phyloP scores from a whole-genome alignment of 1,284 basidiomycete genomes.

The Marasmius tenuissimus region DNA sequence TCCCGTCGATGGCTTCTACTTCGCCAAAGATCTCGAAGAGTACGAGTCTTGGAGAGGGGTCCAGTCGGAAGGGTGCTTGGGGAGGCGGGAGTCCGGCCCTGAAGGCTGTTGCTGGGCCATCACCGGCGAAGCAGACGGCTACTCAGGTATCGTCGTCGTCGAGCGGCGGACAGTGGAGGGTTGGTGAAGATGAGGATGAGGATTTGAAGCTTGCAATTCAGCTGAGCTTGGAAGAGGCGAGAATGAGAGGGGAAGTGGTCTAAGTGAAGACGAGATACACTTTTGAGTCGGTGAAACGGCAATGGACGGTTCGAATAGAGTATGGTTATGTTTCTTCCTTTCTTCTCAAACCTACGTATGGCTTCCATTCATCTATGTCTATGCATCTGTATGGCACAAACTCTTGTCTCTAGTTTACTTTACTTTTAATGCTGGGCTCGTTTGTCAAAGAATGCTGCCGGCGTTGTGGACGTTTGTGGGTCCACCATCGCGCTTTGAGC shows the following conservation, averaged over 20 bases:
- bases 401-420: too few species aligned
- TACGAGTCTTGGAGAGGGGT: background rate
- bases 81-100: background rate
- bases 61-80: background rate
- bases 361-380: too few species aligned
- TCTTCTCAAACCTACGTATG: too few species aligned
- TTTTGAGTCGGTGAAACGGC: background rate
- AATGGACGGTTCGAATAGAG: too few species aligned
- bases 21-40: background rate
- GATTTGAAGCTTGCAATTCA: constrained; percentile 11
- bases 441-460: too few species aligned
- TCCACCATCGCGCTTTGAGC: too few species aligned
- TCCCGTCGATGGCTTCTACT: background rate
- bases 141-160: background rate
- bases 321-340: too few species aligned
- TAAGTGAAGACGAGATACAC: background rate
- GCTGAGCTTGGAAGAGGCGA: constrained; percentile 13
- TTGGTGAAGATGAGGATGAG: constrained; percentile 12
- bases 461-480: too few species aligned
- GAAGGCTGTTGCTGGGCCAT: background rate
- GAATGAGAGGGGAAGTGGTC: background rate
- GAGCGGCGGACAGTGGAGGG: background rate
- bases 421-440: too few species aligned
- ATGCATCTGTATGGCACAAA: too few species aligned
- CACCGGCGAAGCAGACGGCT: background rate